These are phyloP conservation scores for Nemania bipapillata DNA, from an alignment of 2,329 filamentous ascomycete genomes.

Conservation along the genomic window DNA sequence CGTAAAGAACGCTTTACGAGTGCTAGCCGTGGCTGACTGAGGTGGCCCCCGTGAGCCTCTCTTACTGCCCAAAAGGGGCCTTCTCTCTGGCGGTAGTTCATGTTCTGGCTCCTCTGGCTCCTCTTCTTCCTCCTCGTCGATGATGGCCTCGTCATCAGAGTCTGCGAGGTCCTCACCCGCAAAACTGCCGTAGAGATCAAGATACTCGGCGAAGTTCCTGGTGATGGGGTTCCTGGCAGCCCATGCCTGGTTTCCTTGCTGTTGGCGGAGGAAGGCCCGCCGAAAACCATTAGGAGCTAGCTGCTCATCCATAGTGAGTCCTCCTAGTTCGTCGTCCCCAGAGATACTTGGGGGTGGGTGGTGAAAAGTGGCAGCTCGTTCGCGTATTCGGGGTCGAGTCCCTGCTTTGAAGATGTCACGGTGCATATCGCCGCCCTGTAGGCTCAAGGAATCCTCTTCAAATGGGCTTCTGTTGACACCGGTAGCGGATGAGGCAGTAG, in stretches of 20 bases:
- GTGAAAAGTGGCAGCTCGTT: conserved; percentile 75
- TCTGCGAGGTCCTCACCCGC: conserved; percentile 76
- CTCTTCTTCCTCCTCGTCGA: conserved; percentile 59
- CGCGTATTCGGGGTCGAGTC: conserved; percentile 62
- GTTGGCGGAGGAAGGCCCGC: conserved; percentile 58
- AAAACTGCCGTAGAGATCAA: conserved; percentile 80
- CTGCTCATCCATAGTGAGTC: conserved; percentile 50
- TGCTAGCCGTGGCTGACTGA: conserved; percentile 70
- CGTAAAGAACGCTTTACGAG: conserved; percentile 80
- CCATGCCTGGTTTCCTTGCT: conserved; percentile 52
- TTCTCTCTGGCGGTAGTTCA: conserved; percentile 60
- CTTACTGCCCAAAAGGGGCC: conserved; percentile 69
- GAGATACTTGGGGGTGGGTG: conserved; percentile 62
- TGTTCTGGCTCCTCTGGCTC: conserved; percentile 43
- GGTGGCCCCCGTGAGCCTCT: conserved; percentile 60
- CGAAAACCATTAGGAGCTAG: conserved; percentile 62
- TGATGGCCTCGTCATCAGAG: conserved; percentile 69
- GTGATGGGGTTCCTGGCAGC: conserved; percentile 67
- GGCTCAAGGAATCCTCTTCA: conserved; percentile 73
- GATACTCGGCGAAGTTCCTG: conserved; percentile 77
- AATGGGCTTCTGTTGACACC: conserved; percentile 44
- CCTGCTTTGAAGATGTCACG: conserved; percentile 80
- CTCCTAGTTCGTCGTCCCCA: conserved; percentile 46
- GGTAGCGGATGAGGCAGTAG: conserved; percentile 39
- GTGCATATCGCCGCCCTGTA: conserved; percentile 82